Percentiles rank a stretch among this genome's conserved stretches.
phyloP scores from a whole-genome alignment of 306 rosid species.

The Astragalus glycyphyllos region DNA sequence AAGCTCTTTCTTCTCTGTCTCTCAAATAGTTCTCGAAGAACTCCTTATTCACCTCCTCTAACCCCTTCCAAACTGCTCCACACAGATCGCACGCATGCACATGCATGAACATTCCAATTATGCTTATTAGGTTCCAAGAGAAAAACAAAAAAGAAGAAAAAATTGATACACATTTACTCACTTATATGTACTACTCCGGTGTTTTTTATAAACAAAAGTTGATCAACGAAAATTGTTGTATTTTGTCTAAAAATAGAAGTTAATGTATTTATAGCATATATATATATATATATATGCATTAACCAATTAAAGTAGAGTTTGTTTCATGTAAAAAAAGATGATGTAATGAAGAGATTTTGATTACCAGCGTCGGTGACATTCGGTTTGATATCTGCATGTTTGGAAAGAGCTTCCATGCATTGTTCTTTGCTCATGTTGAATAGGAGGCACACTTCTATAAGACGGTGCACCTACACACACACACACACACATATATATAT shows the following conservation, averaged over 20 bases:
- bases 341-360: neutral
- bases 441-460: conserved; percentile 88
- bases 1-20: conserved; percentile 48
- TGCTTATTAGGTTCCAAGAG: no score
- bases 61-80: conserved; percentile 98
- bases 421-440: conserved; percentile 94
- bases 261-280: no score
- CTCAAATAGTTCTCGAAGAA: conserved; percentile 76
- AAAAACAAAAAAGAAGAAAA: no score
- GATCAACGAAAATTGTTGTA: no score
- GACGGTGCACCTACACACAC: conserved; percentile 93
- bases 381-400: conserved; percentile 87
- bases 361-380: conserved; percentile 88
- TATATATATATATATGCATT: no score
- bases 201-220: no score
- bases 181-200: no score
- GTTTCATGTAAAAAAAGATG: neutral
- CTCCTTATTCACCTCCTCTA: conserved; percentile 93
- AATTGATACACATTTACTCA: no score
- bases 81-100: no score
- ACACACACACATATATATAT: no score
- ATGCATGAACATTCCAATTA: no score
- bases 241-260: no score
- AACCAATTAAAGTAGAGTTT: neutral
- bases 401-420: conserved; percentile 95